Evolutionary conservation across 83 land plant genomes (phyloP), one percentile per base, ranked within the genome.

Genomic region (Picea mariana): DNA sequence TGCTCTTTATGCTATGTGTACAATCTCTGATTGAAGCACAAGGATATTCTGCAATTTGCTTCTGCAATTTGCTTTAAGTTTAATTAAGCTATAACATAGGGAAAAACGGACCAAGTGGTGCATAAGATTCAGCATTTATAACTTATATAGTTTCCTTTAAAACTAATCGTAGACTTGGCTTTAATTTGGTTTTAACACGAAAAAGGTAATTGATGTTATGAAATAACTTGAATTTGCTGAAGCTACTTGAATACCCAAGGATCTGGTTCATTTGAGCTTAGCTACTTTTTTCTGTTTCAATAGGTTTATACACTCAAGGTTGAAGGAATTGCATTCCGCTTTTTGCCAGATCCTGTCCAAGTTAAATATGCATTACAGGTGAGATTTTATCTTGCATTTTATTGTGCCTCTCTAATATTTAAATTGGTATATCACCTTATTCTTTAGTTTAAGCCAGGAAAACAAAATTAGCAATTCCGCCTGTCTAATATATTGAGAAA

Each of bases 291-390:
- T 27, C 55, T 71, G n/a, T 80, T 81, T n/a, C 62, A 75, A 16
- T 69, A 94, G 95, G 95, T 94, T 6, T 94, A 94, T 80, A 84
- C 85, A 88, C 78, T 94, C 81, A 94, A 94, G 78, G 94, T 89
- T 80, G 95, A 94, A 87, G 97, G 97, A 23, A 94, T 94, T 73
- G 97, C 97, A 64, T 94, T 94, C 64, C 86, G 97, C 12, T 94
- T 94, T 82, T 81, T 94, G 82, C 97, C 97, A 75, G 95, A 94
- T 89, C 97, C 97, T 73, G 75, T 83, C 75, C 95, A 94, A 80
- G 83, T 94, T 71, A 85, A 80, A 80, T 88, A 94, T 86, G 96
- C 96, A 17, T 84, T 92, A 72, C 88, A 90, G 96, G 96, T 92
- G 60, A 86, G 79, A 18, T 58, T 58, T 82, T 58, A 65, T 65